Percentiles rank a stretch among this genome's conserved stretches.
phyloP scores from a whole-genome alignment of 768 basidiomycete genomes.

The Trametes gibbosa region DNA sequence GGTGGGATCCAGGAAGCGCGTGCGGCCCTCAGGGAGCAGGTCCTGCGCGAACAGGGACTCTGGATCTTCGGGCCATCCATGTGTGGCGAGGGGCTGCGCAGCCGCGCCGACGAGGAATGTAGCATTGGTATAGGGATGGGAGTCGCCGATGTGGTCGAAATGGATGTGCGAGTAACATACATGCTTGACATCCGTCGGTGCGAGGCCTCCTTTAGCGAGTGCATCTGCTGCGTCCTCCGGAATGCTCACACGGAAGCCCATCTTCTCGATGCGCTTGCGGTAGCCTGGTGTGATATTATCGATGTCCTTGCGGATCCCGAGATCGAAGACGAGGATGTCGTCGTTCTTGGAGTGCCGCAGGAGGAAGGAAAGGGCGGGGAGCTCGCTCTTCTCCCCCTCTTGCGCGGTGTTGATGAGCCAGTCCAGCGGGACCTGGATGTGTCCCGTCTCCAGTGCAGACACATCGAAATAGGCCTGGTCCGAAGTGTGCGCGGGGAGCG shows the following conservation, averaged over 20 bases:
- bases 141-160: conserved; percentile 51
- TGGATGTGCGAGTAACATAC: conserved; percentile 52
- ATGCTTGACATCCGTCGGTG: conserved; percentile 40
- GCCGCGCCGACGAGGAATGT: conserved; percentile 47
- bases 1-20: conserved; percentile 25
- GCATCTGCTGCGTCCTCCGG: conserved; percentile 41
- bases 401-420: conserved; percentile 32
- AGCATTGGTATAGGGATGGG: conserved; percentile 41
- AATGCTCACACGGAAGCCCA: conserved; percentile 2
- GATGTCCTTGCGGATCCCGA: conserved; percentile 48
- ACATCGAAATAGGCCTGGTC: conserved; percentile 50
- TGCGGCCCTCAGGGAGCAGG: conserved; percentile 20
- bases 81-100: conserved; percentile 33
- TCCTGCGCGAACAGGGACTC: conserved; percentile 22
- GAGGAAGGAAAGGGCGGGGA: conserved; percentile 51
- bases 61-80: conserved; percentile 43
- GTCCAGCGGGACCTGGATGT: conserved; percentile 38
- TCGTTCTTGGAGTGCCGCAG: conserved; percentile 40
- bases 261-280: not conserved
- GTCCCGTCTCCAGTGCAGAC: conserved; percentile 54
- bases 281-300: not conserved
- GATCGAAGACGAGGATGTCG: conserved; percentile 45
- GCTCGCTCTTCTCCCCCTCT: not conserved
- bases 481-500: not conserved
- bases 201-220: conserved; percentile 44